Conservation (phyloP, 805 yeast genomes). For the Phaffomyces antillensis region DNA sequence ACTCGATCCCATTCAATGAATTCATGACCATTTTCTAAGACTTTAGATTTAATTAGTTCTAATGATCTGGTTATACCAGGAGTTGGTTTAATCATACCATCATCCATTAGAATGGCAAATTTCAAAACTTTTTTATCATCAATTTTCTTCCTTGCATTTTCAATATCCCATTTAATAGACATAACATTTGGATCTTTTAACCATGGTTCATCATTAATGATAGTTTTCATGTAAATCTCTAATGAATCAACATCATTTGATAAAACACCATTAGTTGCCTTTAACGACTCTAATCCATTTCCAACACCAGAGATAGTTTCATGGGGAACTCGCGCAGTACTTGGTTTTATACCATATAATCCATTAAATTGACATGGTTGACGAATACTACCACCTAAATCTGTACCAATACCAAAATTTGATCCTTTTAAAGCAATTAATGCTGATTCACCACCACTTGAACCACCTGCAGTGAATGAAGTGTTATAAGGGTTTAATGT, state of each 20-base stretch:
- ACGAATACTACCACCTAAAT: constrained; percentile 44
- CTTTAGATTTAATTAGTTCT: constrained; percentile 18
- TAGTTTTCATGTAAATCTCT: constrained; percentile 22
- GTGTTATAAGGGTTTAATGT: constrained; percentile 38
- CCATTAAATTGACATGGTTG: constrained; percentile 38
- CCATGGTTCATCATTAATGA: constrained; percentile 32
- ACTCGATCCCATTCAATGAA: constrained; percentile 36
- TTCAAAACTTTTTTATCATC: constrained; percentile 27
- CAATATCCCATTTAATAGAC: constrained; percentile 31
- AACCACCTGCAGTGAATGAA: constrained; percentile 38
- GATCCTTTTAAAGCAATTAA: constrained; percentile 34
- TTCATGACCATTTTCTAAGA: constrained; percentile 33
- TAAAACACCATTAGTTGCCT: constrained; percentile 40
- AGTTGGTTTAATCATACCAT: constrained; percentile 40
- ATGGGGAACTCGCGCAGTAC: constrained; percentile 35
- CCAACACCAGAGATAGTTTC: constrained; percentile 26
- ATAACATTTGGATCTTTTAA: constrained; percentile 30
- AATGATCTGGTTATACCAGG: constrained; percentile 51
- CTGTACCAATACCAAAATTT: constrained; percentile 42
- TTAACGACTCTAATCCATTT: constrained; percentile 33
- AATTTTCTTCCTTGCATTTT: constrained; percentile 13
- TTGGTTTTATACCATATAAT: constrained; percentile 35
- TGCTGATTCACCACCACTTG: constrained; percentile 49
- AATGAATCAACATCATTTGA: constrained; percentile 29
- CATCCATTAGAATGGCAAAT: constrained; percentile 33